Evolutionary conservation across 202 grass and related monocot genomes (phyloP), one percentile per base, ranked within the genome.

Genomic region (Zoysia matrella): DNA sequence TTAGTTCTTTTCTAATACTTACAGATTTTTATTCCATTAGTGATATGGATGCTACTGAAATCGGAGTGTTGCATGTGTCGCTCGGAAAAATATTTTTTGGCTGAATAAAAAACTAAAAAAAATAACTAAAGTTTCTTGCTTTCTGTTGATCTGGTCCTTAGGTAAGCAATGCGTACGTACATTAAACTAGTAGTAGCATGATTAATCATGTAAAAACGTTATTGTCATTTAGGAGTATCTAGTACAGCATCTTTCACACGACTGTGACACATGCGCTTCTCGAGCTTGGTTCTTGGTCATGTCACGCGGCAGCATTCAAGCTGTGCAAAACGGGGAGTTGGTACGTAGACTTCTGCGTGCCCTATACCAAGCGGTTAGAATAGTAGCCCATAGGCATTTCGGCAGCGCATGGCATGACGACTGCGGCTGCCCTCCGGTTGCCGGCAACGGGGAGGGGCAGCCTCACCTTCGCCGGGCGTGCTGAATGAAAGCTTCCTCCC

Each of bases 401-500:
- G 73, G 67, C 82, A 48, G 48, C 40, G 22, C 30, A 58, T 3
- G 60, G 67, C 66, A 52, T 90, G 87, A 90, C 71, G 86, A 58
- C 62, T 52, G 76, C 79, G 39, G 56, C 76, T 75, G 55, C 10
- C 42, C 62, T 79, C 79, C 62, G 42, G 46, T 80, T 84, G 77
- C 83, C 82, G 39, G 65, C 77, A 58, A 86, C 36, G 73, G 85
- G 30, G 39, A 72, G 71, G 77, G 71, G 73, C 12, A 68, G 60
- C 41, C 57, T 43, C 72, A 70, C 83, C 79, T 63, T 77, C 66
- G 7, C 56, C 57, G 74, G 54, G 15, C 43, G 65, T 69, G 51
- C 78, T 77, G 73, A 41, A 82, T 88, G 63, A 90, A 69, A 15
- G 77, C 89, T 84, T 77, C 72, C 44, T 77, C 72, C 50, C 74